Evolutionary conservation across 2,329 filamentous ascomycete genomes (phyloP).

Genomic region (Geosmithia morbida): DNA sequence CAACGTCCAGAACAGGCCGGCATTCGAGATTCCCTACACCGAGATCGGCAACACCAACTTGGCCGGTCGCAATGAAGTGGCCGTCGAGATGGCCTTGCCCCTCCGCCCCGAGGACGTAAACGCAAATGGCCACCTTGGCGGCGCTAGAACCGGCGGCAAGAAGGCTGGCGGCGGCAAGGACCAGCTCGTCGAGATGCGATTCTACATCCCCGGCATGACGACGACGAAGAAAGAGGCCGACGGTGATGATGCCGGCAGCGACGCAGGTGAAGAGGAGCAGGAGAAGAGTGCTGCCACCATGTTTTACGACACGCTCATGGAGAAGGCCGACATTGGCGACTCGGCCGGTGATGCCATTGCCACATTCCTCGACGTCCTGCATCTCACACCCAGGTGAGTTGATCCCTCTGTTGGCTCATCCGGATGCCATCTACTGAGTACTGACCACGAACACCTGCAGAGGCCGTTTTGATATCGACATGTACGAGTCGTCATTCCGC

Average conservation of each 20-base stretch:
- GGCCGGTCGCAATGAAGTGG: constrained; percentile 93
- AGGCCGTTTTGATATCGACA: constrained; percentile 98
- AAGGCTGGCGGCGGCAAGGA: constrained; percentile 83
- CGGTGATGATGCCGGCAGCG: constrained; percentile 58
- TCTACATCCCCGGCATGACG: constrained; percentile 90
- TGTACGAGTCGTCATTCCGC: constrained; percentile 97
- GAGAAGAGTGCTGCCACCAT: constrained; percentile 91
- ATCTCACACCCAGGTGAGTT: constrained; percentile 75
- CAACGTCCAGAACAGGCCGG: constrained; percentile 91
- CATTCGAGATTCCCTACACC: constrained; percentile 93
- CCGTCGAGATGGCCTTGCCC: constrained; percentile 79
- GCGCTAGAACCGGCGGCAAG: constrained; percentile 62
- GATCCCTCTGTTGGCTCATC: background rate
- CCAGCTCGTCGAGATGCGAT: constrained; percentile 95
- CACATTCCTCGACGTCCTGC: constrained; percentile 90
- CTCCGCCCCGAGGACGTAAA: constrained; percentile 57
- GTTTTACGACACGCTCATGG: constrained; percentile 97
- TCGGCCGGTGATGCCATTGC: constrained; percentile 97
- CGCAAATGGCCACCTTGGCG: constrained; percentile 59
- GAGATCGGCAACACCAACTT: constrained; percentile 97
- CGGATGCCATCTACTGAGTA: constrained; percentile 3
- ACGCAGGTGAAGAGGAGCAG: constrained; percentile 42
- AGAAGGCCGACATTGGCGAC: constrained; percentile 98
- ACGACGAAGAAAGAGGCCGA: constrained; percentile 58
- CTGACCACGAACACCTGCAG: constrained; percentile 26